Evolutionary conservation across 2,329 filamentous ascomycete species (phyloP), one percentile per base, ranked within the genome.

Genomic region (Ceratocystis smalleyi): DNA sequence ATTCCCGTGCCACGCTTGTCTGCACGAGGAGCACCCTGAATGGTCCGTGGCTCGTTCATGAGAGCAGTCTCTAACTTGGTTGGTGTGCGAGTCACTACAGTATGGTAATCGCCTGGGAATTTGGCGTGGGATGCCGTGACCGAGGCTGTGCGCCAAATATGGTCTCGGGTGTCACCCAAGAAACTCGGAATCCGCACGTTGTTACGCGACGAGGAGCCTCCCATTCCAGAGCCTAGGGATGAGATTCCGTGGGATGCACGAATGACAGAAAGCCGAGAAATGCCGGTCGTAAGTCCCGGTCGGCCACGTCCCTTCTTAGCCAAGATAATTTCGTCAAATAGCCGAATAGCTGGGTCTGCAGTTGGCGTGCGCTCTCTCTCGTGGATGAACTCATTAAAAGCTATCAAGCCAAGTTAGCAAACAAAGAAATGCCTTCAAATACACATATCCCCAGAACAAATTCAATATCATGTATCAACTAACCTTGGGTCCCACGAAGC

Each of bases 41-140:
- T 92, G 67, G 89, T 85, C 65, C 91, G 83, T 35, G 91, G 91
- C 74, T 96, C 91, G 73, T 90, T 89, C 90, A 97, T 96, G 59
- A 96, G 78, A 15, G 84, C 82, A 3, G 86, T 82, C 70, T 99
- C 94, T 8, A 99, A 80, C 71, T 89, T 91, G 6, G 89, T 84
- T 4, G 94, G 94, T 45, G 89, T 84, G 69, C 84, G 76, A 12
- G 83, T 83, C 63, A 83, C 77, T 15, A 84, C 77, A 40, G 78
- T 74, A 66, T 80, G 78, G 74, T 87, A 87, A 68, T 85, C 82
- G 65, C 82, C 82, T 0, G 80, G 77, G 68, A 86, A 85, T 69
- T 82, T 84, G 62, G 81, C 79, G 68, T 78, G 81, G n/a, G 81
- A 80, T 51, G 82, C 76, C 5, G 83, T 79, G 49, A 84, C 80